Base-by-base conservation (phyloP, 805 yeast species). In the Barnettozyma californica region DNA sequence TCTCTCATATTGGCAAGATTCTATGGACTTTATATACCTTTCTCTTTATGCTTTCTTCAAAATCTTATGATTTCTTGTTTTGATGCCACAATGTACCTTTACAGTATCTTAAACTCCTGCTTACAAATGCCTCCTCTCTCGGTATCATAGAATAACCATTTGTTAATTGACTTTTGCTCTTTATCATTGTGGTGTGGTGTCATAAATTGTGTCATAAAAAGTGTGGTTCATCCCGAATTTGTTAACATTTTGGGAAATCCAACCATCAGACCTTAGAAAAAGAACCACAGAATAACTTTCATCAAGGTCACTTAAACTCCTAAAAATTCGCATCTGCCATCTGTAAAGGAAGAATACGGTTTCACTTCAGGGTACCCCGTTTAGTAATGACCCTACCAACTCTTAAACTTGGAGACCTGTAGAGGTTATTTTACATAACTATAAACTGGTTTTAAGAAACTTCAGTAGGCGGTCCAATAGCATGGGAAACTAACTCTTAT, bases 191-290 rank as follows among this genome's bases (percentile, higher is more conserved):
- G 19, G 18, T 35, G 16, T 26, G 39, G 45, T 25, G 41, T 43
- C 25, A 34, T n/a, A 23, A 16, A 10, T 9, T 14, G n/a, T 11
- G 25, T 27, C 16, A 29, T 23, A 13, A 11, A 35, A 43, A 43
- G 40, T 43, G 45, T 43, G 45, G 45, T 21, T n/a, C 25, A 16
- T 27, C 16, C 45, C 41, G 41, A 43, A 27, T 43, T 43, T 6
- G 10, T 26, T 14, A 43, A 39, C 27, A 25, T 26, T 43, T 18
- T 20, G 45, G 45, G 13, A 20, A 21, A 33, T 23, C 38, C 33
- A 29, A 29, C 33, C 33, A 29, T 14, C 16, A 14, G 8, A 23
- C 25, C 8, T 23, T 23, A 8, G 25, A 23, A 23, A 23, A 23
- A 23, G 8, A 23, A 23, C n/a, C n/a, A n/a, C n/a, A n/a, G n/a